These are phyloP conservation scores for Phytophthora megakarya DNA, from an alignment of 352 stramenopile genomes.

Conservation along the genomic window DNA sequence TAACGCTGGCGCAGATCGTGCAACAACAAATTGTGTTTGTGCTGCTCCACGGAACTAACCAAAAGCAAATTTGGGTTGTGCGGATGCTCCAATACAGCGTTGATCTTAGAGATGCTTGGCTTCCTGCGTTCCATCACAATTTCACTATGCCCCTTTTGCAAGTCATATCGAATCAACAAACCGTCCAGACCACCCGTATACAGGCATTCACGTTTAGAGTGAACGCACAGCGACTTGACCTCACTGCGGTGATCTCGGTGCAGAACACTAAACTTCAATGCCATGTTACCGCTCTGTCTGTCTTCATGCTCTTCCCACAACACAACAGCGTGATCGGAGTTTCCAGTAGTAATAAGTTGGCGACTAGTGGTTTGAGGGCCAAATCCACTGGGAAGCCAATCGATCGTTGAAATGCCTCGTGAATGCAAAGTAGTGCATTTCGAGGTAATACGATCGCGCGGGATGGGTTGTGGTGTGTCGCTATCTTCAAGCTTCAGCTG, in stretches of 20 bases:
- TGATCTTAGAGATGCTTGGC: conserved; percentile 84
- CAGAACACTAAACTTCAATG: conserved; percentile 72
- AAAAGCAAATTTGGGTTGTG: conserved; percentile 84
- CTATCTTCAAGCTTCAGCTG: conserved; percentile 59
- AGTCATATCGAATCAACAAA: conserved; percentile 71
- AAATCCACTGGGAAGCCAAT: conserved; percentile 66
- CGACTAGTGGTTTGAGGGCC: conserved; percentile 50
- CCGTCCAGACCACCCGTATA: conserved; percentile 81
- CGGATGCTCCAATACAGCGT: conserved; percentile 79
- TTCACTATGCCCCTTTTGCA: conserved; percentile 46
- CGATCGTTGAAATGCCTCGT: conserved; percentile 67
- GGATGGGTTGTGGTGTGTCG: conserved; percentile 49
- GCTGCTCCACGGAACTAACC: conserved; percentile 71
- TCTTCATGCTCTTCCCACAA: conserved; percentile 75
- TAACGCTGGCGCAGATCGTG: conserved; percentile 74
- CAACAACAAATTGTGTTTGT: conserved; percentile 70
- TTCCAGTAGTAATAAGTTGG: conserved; percentile 71
- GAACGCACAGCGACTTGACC: conserved; percentile 75
- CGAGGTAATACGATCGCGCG: conserved; percentile 56
- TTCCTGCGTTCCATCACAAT: conserved; percentile 76
- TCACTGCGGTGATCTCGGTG: conserved; percentile 81
- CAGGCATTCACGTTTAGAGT: conserved; percentile 68
- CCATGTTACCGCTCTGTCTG: conserved; percentile 26
- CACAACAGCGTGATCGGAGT: conserved; percentile 71
- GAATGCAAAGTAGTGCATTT: conserved; percentile 67